These are phyloP conservation scores for Heterotrichella gracilis DNA, from an alignment of 352 stramenopile genomes.

Conservation along the genomic window DNA sequence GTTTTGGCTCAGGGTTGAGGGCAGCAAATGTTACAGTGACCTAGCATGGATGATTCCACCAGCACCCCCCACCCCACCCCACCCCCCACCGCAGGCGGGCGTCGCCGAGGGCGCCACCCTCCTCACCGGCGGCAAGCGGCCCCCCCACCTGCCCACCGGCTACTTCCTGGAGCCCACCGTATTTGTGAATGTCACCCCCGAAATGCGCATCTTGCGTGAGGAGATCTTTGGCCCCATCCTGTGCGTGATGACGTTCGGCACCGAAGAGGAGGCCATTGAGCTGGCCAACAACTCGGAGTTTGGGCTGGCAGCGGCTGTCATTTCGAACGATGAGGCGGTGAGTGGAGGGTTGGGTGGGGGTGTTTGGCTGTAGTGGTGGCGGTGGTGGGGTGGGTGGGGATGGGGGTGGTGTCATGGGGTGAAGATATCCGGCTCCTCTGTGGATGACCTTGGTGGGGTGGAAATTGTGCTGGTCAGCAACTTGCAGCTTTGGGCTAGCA, in stretches of 20 bases:
- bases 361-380: too few relatives aligned
- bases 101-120: conserved; percentile 49
- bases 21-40: neutral
- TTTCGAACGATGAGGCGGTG: too few relatives aligned
- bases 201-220: conserved; percentile 40
- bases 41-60: too few relatives aligned
- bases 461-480: too few relatives aligned
- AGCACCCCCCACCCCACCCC: too few relatives aligned
- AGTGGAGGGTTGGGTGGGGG: too few relatives aligned
- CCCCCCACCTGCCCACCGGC: conserved; percentile 27
- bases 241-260: conserved; percentile 41
- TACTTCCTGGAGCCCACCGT: conserved; percentile 53
- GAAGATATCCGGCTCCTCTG: too few relatives aligned
- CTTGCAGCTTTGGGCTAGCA: too few relatives aligned
- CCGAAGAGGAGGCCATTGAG: conserved; percentile 35
- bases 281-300: conserved; percentile 33
- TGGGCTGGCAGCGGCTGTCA: conserved; percentile 38
- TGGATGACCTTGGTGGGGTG: too few relatives aligned
- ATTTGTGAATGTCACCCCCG: conserved; percentile 41
- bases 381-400: too few relatives aligned
- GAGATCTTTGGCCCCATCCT: conserved; percentile 47
- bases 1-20: conserved; percentile 18
- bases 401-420: too few relatives aligned
- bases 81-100: too few relatives aligned
- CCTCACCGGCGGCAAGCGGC: conserved; percentile 39